A percentile compares a stretch with the other conserved stretches of the same genome.
These are phyloP conservation scores for Arthrobotrys conoides DNA, from an alignment of 2,329 filamentous ascomycete species.

Conservation along the genomic window DNA sequence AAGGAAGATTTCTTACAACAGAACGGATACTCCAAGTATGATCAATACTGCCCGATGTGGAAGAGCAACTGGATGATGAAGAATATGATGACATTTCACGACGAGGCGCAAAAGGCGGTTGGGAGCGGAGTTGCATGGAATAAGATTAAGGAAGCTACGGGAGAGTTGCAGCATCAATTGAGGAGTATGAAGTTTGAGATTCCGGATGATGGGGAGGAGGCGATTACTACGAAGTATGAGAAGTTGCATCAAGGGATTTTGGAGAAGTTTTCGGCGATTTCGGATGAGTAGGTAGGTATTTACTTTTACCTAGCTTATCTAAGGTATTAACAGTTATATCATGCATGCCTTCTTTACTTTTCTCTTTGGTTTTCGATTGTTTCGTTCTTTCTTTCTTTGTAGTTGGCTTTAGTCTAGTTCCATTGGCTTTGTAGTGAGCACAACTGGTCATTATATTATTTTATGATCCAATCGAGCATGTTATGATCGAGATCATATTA, in stretches of 20 bases:
- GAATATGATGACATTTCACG: conserved; percentile 97
- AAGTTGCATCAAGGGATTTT: conserved; percentile 90
- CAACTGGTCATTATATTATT: neutral
- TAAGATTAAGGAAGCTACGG: conserved; percentile 91
- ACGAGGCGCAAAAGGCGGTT: conserved; percentile 96
- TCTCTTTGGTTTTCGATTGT: conserved; percentile 4
- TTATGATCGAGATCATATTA: neutral
- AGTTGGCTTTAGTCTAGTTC: conserved; percentile 8
- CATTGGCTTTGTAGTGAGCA: neutral
- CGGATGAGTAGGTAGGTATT: conserved; percentile 80
- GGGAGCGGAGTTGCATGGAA: conserved; percentile 90
- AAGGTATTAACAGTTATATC: neutral
- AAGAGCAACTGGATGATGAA: conserved; percentile 99
- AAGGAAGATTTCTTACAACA: conserved; percentile 99
- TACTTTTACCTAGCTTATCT: conserved; percentile 2
- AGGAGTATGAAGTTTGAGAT: conserved; percentile 95
- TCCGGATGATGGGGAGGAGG: conserved; percentile 85
- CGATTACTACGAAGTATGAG: conserved; percentile 82
- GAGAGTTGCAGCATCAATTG: conserved; percentile 86
- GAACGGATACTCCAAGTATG: conserved; percentile 98
- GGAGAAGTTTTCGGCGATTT: conserved; percentile 96
- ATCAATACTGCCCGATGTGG: conserved; percentile 99
- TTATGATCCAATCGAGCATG: conserved; percentile 65
- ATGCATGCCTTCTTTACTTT: neutral
- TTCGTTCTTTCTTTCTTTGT: conserved; percentile 41